Evolutionary conservation across 2,329 filamentous ascomycete genomes (phyloP), one percentile per base, ranked within the genome.

Genomic region (Cladorrhinum sp.): DNA sequence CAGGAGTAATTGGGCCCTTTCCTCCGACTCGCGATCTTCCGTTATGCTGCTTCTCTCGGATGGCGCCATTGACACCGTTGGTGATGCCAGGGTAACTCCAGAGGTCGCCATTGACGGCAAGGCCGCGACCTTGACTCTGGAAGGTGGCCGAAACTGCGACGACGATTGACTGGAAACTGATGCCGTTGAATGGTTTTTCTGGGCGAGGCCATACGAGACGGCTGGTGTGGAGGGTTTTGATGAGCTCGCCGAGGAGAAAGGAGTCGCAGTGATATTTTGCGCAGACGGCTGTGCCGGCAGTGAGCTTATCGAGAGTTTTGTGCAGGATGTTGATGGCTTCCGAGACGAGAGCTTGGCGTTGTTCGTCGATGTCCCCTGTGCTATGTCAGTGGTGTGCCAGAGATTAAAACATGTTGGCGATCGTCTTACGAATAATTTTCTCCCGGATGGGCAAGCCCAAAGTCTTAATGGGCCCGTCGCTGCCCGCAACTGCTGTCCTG

Each of bases 371-470:
- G 56, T 68, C 64, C 13, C 67, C 68, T 67, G 59, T 29, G 9
- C 1, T 1, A 6, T 22, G 53, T 52, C 54, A 51, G 53, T 57
- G 24, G 24, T 9, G 38, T 1, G 20, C 22, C 1, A 29, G 25
- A 41, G 20, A 22, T 22, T n/a, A 23, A 29, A 50, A 12, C n/a
- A n/a, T n/a, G n/a, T n/a, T n/a, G n/a, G n/a, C n/a, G n/a, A n/a
- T n/a, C n/a, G n/a, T 32, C 68, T 60, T 62, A 69, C 70, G 65
- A 50, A 70, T 68, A 8, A 73, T 66, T 56, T 69, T 71, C 24
- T 70, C 66, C 1, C 68, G 63, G 55, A 74, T 66, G 1, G 72
- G 70, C 56, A 73, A 63, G 8, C 69, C 66, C 56, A 70, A 57
- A 7, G 57, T 63, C 18, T 62, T 61, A 36, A 73, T 65, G 0